Conservation (phyloP, 192 early-diverging fungal species). For the Backusella tarrabulga region DNA sequence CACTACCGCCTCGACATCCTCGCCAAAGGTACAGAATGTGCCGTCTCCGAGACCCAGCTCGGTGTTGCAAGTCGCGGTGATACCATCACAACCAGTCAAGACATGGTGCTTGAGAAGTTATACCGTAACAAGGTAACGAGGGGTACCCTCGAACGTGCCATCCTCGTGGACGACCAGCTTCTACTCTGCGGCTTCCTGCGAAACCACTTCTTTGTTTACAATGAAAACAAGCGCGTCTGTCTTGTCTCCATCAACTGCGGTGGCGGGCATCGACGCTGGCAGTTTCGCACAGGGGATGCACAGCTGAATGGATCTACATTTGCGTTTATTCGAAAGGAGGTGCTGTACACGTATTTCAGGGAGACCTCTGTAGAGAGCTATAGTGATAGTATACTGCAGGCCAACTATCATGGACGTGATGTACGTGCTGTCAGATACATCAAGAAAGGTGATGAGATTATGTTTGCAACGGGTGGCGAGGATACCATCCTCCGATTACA, state of each 20-base stretch:
- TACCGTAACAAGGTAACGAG: constrained; percentile 65
- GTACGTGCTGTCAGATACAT: constrained; percentile 51
- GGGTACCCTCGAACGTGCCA: constrained; percentile 71
- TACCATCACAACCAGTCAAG: not conserved
- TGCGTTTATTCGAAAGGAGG: constrained; percentile 57
- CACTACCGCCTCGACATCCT: constrained; percentile 40
- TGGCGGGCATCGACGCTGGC: constrained; percentile 72
- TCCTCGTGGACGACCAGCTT: constrained; percentile 49
- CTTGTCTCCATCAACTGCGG: constrained; percentile 71
- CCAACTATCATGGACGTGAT: constrained; percentile 60
- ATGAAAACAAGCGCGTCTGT: constrained; percentile 64
- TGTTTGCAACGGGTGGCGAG: too few species aligned
- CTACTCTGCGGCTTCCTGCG: constrained; percentile 70
- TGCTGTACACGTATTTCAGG: constrained; percentile 44
- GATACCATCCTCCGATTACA: constrained; percentile 42
- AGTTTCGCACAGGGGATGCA: constrained; percentile 50
- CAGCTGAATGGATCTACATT: constrained; percentile 50
- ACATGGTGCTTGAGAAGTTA: constrained; percentile 49
- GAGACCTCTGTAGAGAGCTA: constrained; percentile 43
- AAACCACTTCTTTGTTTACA: constrained; percentile 69
- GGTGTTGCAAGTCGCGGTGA: constrained; percentile 6
- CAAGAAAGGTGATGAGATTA: not conserved
- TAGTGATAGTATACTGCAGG: constrained; percentile 54
- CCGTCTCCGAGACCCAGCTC: not conserved
- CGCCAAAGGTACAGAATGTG: not conserved